Conservation (phyloP, 345 rosid genomes). For the Pugionium cornutum region DNA sequence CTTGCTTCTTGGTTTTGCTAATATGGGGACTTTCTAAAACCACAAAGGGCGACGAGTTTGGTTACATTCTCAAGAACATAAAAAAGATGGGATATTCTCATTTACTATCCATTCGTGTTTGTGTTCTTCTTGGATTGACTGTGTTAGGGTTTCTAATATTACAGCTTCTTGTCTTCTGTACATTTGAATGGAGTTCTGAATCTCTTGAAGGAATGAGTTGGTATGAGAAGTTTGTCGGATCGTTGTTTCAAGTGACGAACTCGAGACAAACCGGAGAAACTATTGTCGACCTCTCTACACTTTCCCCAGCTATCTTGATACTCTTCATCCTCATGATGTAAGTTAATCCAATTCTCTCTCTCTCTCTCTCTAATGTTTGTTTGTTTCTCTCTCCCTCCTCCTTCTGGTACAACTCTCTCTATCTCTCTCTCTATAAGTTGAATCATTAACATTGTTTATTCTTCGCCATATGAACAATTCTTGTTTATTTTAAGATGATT, state of each 20-base stretch:
- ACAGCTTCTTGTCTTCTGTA: slow-evolving; percentile 45
- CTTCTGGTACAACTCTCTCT: background rate
- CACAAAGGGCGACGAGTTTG: slow-evolving; percentile 38
- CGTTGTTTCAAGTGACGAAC: slow-evolving; percentile 53
- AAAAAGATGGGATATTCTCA: slow-evolving; percentile 48
- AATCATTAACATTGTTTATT: too few species aligned
- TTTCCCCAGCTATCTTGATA: slow-evolving; percentile 58
- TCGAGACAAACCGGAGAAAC: slow-evolving; percentile 65
- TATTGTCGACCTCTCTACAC: slow-evolving; percentile 51
- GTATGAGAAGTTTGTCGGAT: slow-evolving; percentile 49
- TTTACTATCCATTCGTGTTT: slow-evolving; percentile 41
- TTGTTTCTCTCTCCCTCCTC: too few species aligned
- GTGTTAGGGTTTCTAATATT: slow-evolving; percentile 47
- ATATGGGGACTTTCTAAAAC: slow-evolving; percentile 48
- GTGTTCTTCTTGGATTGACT: slow-evolving; percentile 41
- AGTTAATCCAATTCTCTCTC: slow-evolving; percentile 37
- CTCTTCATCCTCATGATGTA: slow-evolving; percentile 67
- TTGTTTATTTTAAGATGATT: too few species aligned
- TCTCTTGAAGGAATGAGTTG: slow-evolving; percentile 45
- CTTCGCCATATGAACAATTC: too few species aligned
- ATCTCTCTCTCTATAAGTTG: background rate
- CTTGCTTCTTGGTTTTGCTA: slow-evolving; percentile 42
- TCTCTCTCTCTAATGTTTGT: background rate
- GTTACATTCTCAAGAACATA: slow-evolving; percentile 45
- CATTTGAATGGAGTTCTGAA: slow-evolving; percentile 57